Evolutionary conservation across 768 basidiomycete species (phyloP), one percentile per base, ranked within the genome.

Genomic region (Aureoboletus auriporus): DNA sequence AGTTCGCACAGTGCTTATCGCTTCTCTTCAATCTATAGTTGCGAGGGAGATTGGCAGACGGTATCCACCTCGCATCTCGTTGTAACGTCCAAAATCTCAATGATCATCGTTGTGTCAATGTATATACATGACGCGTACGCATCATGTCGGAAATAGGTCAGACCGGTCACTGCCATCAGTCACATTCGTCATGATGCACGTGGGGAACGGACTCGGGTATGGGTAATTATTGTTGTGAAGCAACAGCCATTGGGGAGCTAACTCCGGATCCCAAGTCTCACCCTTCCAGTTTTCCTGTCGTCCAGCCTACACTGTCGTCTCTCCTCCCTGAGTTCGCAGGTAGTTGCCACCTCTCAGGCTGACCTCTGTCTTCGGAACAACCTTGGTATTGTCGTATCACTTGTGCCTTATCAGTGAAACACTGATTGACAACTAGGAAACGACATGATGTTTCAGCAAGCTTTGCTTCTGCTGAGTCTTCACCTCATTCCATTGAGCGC

Each of bases 391-490:
- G 31, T 12, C 5, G 12, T 33, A 10, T 33, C 31, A 4, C 4
- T 23, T 23, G 20, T 23, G 20, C 20, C 20, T 23, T 23, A 23
- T 34, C 5, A 7, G 2, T 16, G 26, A 33, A 34, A 37, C 16
- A 16, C 44, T 54, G 10, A 42, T 35, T 8, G 14, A 6, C 31
- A 23, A 5, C 3, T 30, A 59, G 50, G 39, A 34, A 27, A 23
- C 42, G 34, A 34, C 48, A 62, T 51, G 56, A 35, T 34, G 47
- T 48, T 62, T 42, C 52, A 9, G 13, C 49, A 12, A 8, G 49
- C 38, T 20, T 41, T 31, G 23, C 36, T 49, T 26, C n/a, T 51
- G 35, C 26, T 45, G 27, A 64, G 49, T 23, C 38, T 54, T 37
- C 11, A 14, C 7, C 30, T 54, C 7, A 31, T 39, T 47, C 42